Percentiles rank a stretch among this genome's conserved stretches.
Conservation (phyloP, 1,139 yeast species). For the Pichia sp. region DNA sequence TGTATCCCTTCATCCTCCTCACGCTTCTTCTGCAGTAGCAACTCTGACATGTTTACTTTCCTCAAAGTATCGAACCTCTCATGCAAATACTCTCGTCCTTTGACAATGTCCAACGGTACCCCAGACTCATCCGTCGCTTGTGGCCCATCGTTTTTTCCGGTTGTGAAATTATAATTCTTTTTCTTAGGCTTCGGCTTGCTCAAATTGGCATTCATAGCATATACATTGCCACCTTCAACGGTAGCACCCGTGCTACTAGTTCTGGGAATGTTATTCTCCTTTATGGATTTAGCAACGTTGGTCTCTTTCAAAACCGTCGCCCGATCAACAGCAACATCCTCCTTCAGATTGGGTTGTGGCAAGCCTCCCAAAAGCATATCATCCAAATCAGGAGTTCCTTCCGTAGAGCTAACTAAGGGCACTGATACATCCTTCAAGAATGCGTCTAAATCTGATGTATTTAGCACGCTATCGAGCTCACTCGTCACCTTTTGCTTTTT, state of each 20-base stretch:
- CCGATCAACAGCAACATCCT: neutral
- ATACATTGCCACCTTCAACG: neutral
- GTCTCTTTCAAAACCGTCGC: neutral
- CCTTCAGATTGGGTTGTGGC: neutral
- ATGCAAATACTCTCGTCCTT: slow-evolving; percentile 23
- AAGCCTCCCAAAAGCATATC: neutral
- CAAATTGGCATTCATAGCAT: too few relatives aligned
- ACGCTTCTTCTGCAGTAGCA: slow-evolving; percentile 23
- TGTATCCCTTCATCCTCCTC: slow-evolving; percentile 29
- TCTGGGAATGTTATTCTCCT: neutral
- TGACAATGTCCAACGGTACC: slow-evolving; percentile 23
- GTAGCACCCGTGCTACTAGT: too few relatives aligned
- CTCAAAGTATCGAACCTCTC: slow-evolving; percentile 21
- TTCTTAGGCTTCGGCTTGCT: neutral
- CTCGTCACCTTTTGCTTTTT: neutral
- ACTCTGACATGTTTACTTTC: slow-evolving; percentile 22
- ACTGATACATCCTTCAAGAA: slow-evolving; percentile 7
- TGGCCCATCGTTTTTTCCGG: slow-evolving; percentile 7
- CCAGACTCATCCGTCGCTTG: neutral
- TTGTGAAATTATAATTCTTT: neutral
- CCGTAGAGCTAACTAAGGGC: slow-evolving; percentile 3
- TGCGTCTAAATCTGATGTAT: slow-evolving; percentile 1
- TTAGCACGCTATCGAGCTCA: neutral
- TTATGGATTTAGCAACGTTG: neutral
- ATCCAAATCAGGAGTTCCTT: slow-evolving; percentile 11